phyloP scores from a whole-genome alignment of 2,329 filamentous ascomycete species.

The Emericellopsis cladophorae region DNA sequence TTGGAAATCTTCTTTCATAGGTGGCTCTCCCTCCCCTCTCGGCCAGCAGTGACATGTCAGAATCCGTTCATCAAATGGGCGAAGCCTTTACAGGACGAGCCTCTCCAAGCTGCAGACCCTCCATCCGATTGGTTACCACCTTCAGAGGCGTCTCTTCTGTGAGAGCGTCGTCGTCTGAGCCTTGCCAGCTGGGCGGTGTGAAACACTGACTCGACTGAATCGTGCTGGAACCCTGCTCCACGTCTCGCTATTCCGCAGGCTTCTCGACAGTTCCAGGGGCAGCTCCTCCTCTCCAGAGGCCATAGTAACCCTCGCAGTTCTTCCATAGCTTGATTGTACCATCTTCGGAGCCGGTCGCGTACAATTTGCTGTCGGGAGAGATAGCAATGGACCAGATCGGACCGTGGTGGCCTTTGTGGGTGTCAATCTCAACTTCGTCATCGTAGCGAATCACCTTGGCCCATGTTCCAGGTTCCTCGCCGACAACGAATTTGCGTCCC shows the following conservation, averaged over 20 bases:
- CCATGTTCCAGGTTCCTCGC: slow-evolving; percentile 88
- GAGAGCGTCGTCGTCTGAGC: background rate
- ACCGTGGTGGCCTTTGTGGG: slow-evolving; percentile 93
- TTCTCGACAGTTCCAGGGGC: slow-evolving; percentile 9
- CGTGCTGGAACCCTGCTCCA: slow-evolving; percentile 1
- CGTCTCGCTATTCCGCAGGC: slow-evolving; percentile 20
- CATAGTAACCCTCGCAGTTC: slow-evolving; percentile 54
- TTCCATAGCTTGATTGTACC: slow-evolving; percentile 92
- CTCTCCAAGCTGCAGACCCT: no score
- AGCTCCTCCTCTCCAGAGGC: slow-evolving; percentile 46
- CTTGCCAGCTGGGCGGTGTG: background rate
- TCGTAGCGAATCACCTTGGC: slow-evolving; percentile 90
- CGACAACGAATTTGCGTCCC: slow-evolving; percentile 74
- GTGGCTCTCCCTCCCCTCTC: no score
- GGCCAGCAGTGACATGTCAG: no score
- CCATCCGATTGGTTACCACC: no score
- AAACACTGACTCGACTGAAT: slow-evolving; percentile 1
- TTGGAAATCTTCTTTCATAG: no score
- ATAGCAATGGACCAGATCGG: slow-evolving; percentile 95
- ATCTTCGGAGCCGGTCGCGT: slow-evolving; percentile 92
- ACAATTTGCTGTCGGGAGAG: slow-evolving; percentile 89
- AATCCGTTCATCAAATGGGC: no score
- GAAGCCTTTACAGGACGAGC: no score
- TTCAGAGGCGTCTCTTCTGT: no score
- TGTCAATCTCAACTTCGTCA: slow-evolving; percentile 70